Conservation (phyloP, 2,329 filamentous ascomycete genomes). For the Scolecobasidium constrictum region DNA sequence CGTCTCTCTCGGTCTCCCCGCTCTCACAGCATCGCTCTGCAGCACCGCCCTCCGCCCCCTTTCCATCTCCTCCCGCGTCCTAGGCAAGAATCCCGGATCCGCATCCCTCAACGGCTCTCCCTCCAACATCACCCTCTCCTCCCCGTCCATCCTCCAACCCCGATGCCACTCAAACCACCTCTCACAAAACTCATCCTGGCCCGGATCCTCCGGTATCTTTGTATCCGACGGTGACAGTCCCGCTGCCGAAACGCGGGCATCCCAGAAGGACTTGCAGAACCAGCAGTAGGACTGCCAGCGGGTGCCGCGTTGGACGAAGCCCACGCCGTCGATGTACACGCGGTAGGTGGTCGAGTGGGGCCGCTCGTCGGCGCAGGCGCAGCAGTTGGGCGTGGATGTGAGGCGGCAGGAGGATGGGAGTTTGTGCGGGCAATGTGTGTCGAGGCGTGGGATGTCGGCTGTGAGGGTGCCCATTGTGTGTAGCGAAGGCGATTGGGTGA, state of each 20-base stretch:
- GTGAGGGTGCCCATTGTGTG: conserved; percentile 28
- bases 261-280: conserved; percentile 42
- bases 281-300: conserved; percentile 41
- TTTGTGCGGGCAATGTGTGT: conserved; percentile 28
- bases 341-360: conserved; percentile 32
- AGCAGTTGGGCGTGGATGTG: conserved; percentile 28
- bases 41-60: conserved; percentile 11
- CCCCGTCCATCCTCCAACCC: conserved; percentile 36
- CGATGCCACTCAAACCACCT: conserved; percentile 39
- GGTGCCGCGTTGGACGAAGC: conserved; percentile 35
- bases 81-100: conserved; percentile 34
- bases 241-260: conserved; percentile 30
- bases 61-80: conserved; percentile 35
- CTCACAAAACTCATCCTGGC: conserved; percentile 34
- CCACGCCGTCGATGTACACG: conserved; percentile 40
- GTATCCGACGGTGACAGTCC: conserved; percentile 32
- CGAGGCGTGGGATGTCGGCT: conserved; percentile 23
- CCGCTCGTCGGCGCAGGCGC: conserved; percentile 29
- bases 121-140: conserved; percentile 32
- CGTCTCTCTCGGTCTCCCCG: neutral
- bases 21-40: too few relatives aligned
- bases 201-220: conserved; percentile 34
- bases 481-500: neutral
- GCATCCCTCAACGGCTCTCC: conserved; percentile 38
- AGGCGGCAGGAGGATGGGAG: conserved; percentile 30